phyloP scores from a whole-genome alignment of 352 stramenopile genomes.

The Globisporangium perplexum region DNA sequence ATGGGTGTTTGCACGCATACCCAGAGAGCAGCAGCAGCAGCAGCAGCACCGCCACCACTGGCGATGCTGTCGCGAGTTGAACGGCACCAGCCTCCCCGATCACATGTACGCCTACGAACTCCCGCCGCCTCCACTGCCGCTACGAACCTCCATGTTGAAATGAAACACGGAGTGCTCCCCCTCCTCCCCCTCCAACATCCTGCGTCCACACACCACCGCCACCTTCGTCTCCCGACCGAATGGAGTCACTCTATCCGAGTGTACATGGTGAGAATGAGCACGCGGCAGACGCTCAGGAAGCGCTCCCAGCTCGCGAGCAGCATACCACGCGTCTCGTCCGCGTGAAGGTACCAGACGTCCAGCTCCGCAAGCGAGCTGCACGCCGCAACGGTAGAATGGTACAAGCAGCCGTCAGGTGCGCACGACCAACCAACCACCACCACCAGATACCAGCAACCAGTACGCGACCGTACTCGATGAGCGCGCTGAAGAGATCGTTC shows the following conservation, averaged over 20 bases:
- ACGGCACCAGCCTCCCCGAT: neutral
- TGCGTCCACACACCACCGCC: no score
- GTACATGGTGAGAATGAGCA: slow-evolving; percentile 45
- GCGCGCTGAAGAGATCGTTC: slow-evolving; percentile 50
- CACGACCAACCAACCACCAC: no score
- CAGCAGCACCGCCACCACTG: neutral
- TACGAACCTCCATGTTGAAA: neutral
- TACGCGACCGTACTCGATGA: slow-evolving; percentile 43
- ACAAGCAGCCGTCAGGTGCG: no score
- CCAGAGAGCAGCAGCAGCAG: slow-evolving; percentile 10
- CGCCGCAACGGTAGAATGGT: neutral
- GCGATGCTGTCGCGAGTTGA: neutral
- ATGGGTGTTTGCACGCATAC: slow-evolving; percentile 53
- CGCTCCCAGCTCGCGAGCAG: slow-evolving; percentile 67
- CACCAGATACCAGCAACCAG: neutral
- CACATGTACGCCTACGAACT: neutral
- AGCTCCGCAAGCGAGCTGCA: slow-evolving; percentile 41
- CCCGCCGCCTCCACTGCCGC: neutral
- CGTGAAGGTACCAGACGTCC: slow-evolving; percentile 73
- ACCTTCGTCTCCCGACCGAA: no score
- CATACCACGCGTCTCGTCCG: slow-evolving; percentile 40
- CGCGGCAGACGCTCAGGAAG: slow-evolving; percentile 61
- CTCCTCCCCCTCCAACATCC: neutral
- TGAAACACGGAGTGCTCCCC: neutral
- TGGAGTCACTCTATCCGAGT: slow-evolving; percentile 26